Evolutionary conservation across 1,139 yeast genomes (phyloP).

Genomic region (Yamadazyma jaroonii): DNA sequence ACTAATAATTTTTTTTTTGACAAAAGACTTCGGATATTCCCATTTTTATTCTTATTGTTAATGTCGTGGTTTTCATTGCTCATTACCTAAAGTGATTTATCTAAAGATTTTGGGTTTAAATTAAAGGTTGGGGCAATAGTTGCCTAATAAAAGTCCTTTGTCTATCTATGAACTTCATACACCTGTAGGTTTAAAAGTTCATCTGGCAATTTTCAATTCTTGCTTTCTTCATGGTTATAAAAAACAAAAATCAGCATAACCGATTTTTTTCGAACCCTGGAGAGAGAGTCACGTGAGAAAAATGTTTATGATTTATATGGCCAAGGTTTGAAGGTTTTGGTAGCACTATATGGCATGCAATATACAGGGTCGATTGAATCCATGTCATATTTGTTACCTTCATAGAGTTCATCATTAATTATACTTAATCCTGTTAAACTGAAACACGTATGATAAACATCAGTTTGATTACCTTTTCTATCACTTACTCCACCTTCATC

Average conservation of each 20-base stretch:
- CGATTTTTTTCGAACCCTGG: background rate
- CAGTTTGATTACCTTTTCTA: conserved; percentile 86
- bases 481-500: conserved; percentile 89
- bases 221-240: no score
- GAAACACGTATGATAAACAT: conserved; percentile 88
- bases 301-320: conserved; percentile 10
- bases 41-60: background rate
- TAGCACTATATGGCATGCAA: conserved; percentile 66
- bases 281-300: background rate
- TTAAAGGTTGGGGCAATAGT: no score
- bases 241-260: background rate
- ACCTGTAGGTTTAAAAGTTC: no score
- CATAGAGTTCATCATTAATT: conserved; percentile 48
- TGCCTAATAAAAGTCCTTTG: no score
- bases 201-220: no score
- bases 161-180: no score
- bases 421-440: conserved; percentile 86
- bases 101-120: no score
- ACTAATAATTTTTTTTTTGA: no score
- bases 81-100: no score
- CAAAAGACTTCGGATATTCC: conserved; percentile 1
- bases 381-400: conserved; percentile 30
- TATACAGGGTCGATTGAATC: conserved; percentile 76
- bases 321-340: conserved; percentile 49
- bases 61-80: background rate